Evolutionary conservation across 805 yeast species (phyloP), one percentile per base, ranked within the genome.

Genomic region (Yarrowia bubula): DNA sequence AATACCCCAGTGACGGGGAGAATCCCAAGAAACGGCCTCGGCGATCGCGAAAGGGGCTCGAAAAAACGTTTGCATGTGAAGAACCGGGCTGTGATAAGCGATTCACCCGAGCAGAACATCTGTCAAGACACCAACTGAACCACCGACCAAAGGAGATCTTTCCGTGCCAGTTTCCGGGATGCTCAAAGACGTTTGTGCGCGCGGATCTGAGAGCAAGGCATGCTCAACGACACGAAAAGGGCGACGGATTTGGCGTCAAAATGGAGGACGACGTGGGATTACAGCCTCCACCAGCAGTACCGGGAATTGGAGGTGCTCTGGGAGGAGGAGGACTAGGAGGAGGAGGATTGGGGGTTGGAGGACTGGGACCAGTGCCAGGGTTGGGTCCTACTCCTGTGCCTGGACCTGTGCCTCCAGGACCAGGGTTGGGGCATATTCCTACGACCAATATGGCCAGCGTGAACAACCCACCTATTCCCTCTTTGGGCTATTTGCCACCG

Each of bases 121-220:
- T 72, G 14, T 66, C 64, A 5, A 48, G 75, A 15, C 75, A 72
- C 63, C 75, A 72, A 66, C 67, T 72, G 35, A 72, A 72, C 66
- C 75, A 71, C 44, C 65, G 68, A 6, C 78, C 79, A 14, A 74
- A 76, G 66, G 70, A 73, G 48, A 75, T 75, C n/a, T 75, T 67
- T 57, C 64, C 65, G 22, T 75, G 78, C 57, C 64, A 70, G 13
- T 75, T 75, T 74, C 71, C 71, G 4, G 74, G 71, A 11, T 75
- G 78, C 60, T 61, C 67, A 14, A 72, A 71, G 64, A 70, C 71
- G 28, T 75, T 75, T 73, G 78, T 75, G 10, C 69, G 78, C 3
- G 76, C 75, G 42, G 78, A 75, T 55, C 67, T 75, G 35, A 68
- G 70, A n/a, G 66, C 64, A 10, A 68, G 78, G 22, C 78, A 75